Evolutionary conservation across 163 green algal genomes (phyloP).

Genomic region (Volvox carteri): DNA sequence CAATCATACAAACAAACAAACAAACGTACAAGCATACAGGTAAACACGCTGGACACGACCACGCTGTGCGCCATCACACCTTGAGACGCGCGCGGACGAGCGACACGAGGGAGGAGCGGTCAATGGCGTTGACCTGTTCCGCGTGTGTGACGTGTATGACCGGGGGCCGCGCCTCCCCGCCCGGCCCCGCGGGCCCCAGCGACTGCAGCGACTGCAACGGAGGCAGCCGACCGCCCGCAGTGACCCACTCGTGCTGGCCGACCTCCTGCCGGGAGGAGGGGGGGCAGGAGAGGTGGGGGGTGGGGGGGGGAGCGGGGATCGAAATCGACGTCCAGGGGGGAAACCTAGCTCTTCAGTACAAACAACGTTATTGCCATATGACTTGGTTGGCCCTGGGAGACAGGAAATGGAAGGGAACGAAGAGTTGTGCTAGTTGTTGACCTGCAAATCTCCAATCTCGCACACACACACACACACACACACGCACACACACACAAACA

Average conservation of each 20-base stretch:
- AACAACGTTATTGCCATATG: no score
- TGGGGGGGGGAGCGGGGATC: background rate
- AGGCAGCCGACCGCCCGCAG: constrained; percentile 49
- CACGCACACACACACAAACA: no score
- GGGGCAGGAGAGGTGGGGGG: background rate
- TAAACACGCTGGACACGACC: background rate
- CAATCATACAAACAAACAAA: no score
- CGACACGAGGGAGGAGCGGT: constrained; percentile 64
- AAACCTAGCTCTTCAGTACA: no score
- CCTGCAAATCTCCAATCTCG: no score
- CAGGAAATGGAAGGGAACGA: no score
- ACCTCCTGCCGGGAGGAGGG: constrained; percentile 53
- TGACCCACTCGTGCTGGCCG: constrained; percentile 77
- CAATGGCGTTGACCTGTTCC: constrained; percentile 70
- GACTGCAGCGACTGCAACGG: constrained; percentile 34
- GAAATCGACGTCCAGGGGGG: no score
- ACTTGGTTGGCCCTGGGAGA: no score
- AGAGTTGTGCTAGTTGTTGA: no score
- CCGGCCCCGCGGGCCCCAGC: background rate
- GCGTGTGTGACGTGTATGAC: constrained; percentile 63
- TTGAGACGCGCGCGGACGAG: constrained; percentile 71
- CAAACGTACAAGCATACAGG: no score
- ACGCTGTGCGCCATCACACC: no score
- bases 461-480: background rate
- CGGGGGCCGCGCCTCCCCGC: background rate